These are phyloP conservation scores for Penicillium oxalicum DNA, from an alignment of 2,329 filamentous ascomycete species.

Conservation along the genomic window DNA sequence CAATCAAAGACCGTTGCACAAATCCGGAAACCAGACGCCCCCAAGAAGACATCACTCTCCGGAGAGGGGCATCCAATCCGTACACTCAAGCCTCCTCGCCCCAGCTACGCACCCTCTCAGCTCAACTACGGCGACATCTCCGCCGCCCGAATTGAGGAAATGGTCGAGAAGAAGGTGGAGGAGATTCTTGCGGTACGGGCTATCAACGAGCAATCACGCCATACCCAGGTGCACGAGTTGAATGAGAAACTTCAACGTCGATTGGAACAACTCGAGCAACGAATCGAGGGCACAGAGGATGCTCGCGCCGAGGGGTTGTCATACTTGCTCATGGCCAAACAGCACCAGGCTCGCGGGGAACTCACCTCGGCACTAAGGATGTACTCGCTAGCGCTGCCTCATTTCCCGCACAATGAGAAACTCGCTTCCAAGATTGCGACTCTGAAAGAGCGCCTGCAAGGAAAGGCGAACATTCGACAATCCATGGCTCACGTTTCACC, in stretches of 20 bases:
- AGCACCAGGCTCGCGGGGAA: conserved; percentile 79
- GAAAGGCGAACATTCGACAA: conserved; percentile 17
- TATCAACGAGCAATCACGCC: conserved; percentile 49
- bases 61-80: conserved; percentile 34
- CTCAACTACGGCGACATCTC: conserved; percentile 51
- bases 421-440: conserved; percentile 52
- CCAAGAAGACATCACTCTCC: conserved; percentile 41
- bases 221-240: conserved; percentile 48
- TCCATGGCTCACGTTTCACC: conserved; percentile 13
- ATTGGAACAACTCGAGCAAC: conserved; percentile 75
- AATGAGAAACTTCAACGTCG: conserved; percentile 74
- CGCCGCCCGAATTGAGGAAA: conserved; percentile 74
- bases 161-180: conserved; percentile 86
- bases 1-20: conserved; percentile 40
- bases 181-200: conserved; percentile 78
- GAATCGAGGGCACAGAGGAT: conserved; percentile 74
- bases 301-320: conserved; percentile 74
- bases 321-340: conserved; percentile 82
- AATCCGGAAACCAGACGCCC: conserved; percentile 36
- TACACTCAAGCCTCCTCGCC: conserved; percentile 46
- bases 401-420: conserved; percentile 80
- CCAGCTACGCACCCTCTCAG: conserved; percentile 23
- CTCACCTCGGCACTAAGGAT: conserved; percentile 71
- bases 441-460: conserved; percentile 47
- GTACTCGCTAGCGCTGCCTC: conserved; percentile 78